Base-by-base conservation (phyloP, 805 yeast genomes). In the Yamadazyma olivae region DNA sequence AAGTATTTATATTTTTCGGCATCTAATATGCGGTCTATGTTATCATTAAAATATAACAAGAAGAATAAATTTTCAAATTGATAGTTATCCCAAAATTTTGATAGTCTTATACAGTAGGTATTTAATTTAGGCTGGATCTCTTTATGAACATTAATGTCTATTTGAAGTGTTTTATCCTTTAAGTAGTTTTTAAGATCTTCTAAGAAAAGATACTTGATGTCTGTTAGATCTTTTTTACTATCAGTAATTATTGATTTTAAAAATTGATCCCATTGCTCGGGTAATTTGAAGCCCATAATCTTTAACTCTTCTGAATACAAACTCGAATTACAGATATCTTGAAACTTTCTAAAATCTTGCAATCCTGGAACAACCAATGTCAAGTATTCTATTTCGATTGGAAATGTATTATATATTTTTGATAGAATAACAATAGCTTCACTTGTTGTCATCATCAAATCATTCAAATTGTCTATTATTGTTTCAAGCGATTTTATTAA, bases 1-100 rank as follows among this genome's bases (percentile, higher is more conserved):
- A 29, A 42, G 17, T 14, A 33, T 13, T 15, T 15, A 7, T 19
- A 33, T 4, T n/a, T 27, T 3, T 28, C 26, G 3, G 21, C 7
- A 22, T 21, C 19, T 17, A 37, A 30, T 4, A 32, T 24, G 5
- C 28, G n/a, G n/a, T 32, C 36, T 7, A 37, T 32, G 21, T 27
- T 37, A 18, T 37, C 24, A 17, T 28, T 32, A 17, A 17, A 27
- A 20, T 33, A 38, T 24, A 38, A 32, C 8, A 33, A 30, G 17
- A 32, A 39, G 34, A 43, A 43, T 9, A 43, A 27, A 20, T 36
- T 39, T 24, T 39, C 41, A n/a, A 33, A 28, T 18, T 28, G 36
- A 15, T 39, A 23, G 4, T 25, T 23, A 16, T 39, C 43, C 46
- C 46, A 43, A 12, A 28, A 28, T 17, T 30, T 36, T 6, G 44